Percentiles rank a stretch among this genome's conserved stretches.
Conservation (phyloP, 306 rosid genomes). For the Acacia crassicarpa region DNA sequence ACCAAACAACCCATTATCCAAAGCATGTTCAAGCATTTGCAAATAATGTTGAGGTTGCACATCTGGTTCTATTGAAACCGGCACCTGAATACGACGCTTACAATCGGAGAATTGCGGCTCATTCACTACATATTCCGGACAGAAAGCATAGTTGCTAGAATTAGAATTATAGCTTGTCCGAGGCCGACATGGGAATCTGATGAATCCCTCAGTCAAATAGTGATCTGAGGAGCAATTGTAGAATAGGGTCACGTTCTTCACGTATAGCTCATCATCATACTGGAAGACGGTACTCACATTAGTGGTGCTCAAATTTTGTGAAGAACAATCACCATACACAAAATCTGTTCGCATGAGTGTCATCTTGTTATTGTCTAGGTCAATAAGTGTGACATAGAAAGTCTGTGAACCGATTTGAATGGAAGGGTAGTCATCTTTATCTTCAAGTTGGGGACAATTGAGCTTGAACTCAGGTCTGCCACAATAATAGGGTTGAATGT, state of each 20-base stretch:
- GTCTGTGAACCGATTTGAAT: not conserved
- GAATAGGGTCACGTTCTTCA: constrained; percentile 19
- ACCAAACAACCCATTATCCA: too few species aligned
- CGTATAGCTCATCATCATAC: not conserved
- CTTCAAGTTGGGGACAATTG: not conserved
- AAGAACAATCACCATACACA: not conserved
- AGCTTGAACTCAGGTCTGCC: not conserved
- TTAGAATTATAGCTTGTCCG: fast-evolving
- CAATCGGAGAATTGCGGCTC: too few species aligned
- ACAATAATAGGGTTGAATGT: not conserved
- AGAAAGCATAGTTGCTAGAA: too few species aligned
- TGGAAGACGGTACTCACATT: not conserved
- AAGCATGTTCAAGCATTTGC: too few species aligned
- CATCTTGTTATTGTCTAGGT: fast-evolving
- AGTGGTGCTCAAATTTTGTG: not conserved
- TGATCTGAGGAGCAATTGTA: not conserved
- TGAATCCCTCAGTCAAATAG: not conserved
- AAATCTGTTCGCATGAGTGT: not conserved
- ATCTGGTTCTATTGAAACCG: too few species aligned
- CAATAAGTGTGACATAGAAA: not conserved
- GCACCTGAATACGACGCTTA: too few species aligned
- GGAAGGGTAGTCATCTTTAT: not conserved
- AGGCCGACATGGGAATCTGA: not conserved
- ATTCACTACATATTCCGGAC: too few species aligned
- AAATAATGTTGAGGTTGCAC: too few species aligned